These are phyloP conservation scores for Colletotrichum sublineola DNA, from an alignment of 2,329 filamentous ascomycete genomes.

Conservation along the genomic window DNA sequence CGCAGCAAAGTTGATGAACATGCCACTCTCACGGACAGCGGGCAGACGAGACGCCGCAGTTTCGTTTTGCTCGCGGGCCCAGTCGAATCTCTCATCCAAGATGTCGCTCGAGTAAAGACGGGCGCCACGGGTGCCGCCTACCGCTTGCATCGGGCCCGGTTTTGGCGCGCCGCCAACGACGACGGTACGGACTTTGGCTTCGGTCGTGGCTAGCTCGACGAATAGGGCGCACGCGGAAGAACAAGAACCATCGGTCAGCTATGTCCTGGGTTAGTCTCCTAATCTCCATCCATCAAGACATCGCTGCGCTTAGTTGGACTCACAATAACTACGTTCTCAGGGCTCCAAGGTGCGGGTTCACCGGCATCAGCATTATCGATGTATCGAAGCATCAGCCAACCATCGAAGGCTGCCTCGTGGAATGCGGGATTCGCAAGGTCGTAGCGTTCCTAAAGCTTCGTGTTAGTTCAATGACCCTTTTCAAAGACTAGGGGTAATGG, in stretches of 20 bases:
- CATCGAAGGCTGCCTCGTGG: conserved; percentile 25
- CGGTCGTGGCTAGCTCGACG: conserved; percentile 65
- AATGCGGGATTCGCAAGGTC: conserved; percentile 25
- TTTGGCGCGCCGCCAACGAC: conserved; percentile 70
- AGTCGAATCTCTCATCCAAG: conserved; percentile 26
- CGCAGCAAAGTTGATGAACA: conserved; percentile 25
- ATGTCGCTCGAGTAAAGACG: conserved; percentile 51
- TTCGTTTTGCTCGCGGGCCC: conserved; percentile 10
- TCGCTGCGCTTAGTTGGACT: not conserved
- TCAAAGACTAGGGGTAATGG: too few relatives aligned
- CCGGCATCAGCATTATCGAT: conserved; percentile 10
- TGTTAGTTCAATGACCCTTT: not conserved
- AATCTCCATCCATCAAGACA: not conserved
- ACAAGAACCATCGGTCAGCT: conserved; percentile 68
- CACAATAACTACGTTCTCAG: conserved; percentile 26
- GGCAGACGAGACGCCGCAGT: conserved; percentile 13
- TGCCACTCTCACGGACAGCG: conserved; percentile 5
- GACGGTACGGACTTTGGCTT: conserved; percentile 68
- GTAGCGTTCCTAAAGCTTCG: conserved; percentile 12
- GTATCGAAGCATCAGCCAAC: conserved; percentile 21
- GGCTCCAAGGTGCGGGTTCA: not conserved
- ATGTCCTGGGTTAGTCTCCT: not conserved
- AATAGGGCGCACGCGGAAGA: conserved; percentile 72
- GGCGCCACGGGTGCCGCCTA: conserved; percentile 70
- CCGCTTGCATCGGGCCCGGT: conserved; percentile 64